A percentile compares a stretch with the other conserved stretches of the same genome.
These are phyloP conservation scores for Lachnellula cervina DNA, from an alignment of 2,329 filamentous ascomycete species.

Conservation along the genomic window DNA sequence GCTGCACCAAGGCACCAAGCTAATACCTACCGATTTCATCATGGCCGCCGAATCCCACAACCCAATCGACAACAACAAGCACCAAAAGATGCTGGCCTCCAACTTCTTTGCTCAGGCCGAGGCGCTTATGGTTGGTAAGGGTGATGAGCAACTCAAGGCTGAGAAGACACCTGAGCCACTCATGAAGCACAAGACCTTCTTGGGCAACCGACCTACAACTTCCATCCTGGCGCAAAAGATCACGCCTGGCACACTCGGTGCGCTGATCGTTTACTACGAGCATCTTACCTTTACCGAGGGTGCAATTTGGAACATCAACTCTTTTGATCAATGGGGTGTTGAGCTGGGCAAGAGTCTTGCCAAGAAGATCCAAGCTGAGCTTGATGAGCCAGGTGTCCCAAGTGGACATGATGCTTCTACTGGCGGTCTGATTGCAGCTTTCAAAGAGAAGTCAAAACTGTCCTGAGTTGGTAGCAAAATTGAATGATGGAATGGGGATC, in stretches of 20 bases:
- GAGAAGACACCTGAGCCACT: constrained; percentile 71
- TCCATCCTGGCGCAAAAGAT: constrained; percentile 89
- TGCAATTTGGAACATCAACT: constrained; percentile 99
- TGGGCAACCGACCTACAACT: constrained; percentile 94
- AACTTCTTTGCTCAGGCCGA: constrained; percentile 90
- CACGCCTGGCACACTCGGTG: constrained; percentile 87
- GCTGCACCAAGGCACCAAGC: constrained; percentile 96
- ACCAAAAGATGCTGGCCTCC: constrained; percentile 93
- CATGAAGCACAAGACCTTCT: constrained; percentile 98
- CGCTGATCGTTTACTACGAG: constrained; percentile 98
- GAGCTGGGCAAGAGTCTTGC: constrained; percentile 95
- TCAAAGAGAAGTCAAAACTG: constrained; percentile 60
- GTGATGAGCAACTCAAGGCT: constrained; percentile 69
- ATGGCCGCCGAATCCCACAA: constrained; percentile 95
- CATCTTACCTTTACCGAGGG: constrained; percentile 97
- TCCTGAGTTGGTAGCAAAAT: constrained; percentile 9
- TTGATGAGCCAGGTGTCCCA: constrained; percentile 71
- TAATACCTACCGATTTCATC: constrained; percentile 98
- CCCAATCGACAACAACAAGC: constrained; percentile 83
- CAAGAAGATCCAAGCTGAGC: constrained; percentile 83
- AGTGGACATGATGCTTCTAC: constrained; percentile 81
- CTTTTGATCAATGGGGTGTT: constrained; percentile 99
- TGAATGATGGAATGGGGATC: neutral
- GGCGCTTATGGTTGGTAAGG: constrained; percentile 88
- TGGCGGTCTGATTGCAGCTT: constrained; percentile 81